phyloP scores from a whole-genome alignment of 441 rosid species.

The Croton setiger region DNA sequence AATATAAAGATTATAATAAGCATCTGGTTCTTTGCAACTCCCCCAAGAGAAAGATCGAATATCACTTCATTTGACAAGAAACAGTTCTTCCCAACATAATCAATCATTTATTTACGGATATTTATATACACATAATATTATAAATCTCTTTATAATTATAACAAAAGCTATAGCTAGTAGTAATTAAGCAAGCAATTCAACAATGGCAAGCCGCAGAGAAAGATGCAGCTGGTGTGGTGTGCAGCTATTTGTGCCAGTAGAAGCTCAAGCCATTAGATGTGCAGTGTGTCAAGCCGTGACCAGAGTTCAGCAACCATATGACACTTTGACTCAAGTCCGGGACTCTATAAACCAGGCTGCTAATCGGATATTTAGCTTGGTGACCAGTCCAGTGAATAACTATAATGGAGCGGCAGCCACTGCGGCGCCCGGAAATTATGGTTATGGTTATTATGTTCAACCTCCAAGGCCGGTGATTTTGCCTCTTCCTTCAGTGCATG shows the following conservation, averaged over 20 bases:
- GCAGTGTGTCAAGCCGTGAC: constrained; percentile 45
- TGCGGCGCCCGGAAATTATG: background rate
- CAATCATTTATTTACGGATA: background rate
- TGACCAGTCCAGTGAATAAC: constrained; percentile 3
- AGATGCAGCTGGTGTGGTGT: constrained; percentile 52
- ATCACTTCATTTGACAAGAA: background rate
- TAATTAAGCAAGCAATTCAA: background rate
- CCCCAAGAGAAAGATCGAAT: background rate
- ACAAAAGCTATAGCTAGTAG: background rate
- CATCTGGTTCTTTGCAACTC: constrained; percentile 21
- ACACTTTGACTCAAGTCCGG: constrained; percentile 20
- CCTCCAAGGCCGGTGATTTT: constrained; percentile 16
- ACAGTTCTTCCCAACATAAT: constrained; percentile 1
- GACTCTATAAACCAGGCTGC: constrained; percentile 31
- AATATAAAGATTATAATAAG: background rate
- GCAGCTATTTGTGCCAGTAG: constrained; percentile 42
- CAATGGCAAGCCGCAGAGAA: constrained; percentile 41
- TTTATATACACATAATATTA: no score
- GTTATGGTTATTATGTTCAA: constrained; percentile 8
- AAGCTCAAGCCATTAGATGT: constrained; percentile 44
- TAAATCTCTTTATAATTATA: background rate
- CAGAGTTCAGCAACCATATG: constrained; percentile 27
- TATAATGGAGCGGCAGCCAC: background rate
- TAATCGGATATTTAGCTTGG: constrained; percentile 19
- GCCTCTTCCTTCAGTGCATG: constrained; percentile 39